Evolutionary conservation across 1,284 basidiomycete species (phyloP), one percentile per base, ranked within the genome.

Genomic region (Leccinum angustisporum): DNA sequence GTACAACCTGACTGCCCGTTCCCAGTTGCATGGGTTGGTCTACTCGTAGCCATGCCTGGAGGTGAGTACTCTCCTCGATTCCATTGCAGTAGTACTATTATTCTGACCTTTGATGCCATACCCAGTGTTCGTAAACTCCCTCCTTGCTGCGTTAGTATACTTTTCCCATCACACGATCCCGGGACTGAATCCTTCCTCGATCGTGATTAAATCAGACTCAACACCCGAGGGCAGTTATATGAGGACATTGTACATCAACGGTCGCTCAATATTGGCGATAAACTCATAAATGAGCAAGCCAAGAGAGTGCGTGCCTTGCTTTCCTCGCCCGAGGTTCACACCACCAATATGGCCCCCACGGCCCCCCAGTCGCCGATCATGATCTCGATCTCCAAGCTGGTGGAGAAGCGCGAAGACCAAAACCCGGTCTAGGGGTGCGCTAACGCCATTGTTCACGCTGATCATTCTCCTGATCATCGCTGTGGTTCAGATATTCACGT

Each of bases 281-380:
- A 55, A 2, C 54, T 70, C 30, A 58, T 69, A 11, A 59, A 68
- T 4, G 25, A 50, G 1, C 36, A 27, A 5, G 16, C 21, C 31
- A 66, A 53, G 31, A 58, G 43, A 18, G 67, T 71, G 21, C 7
- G 66, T 60, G 3, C 2, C 31, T 54, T 11, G 8, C 1, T 2
- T 27, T 34, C 16, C 5, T 13, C 9, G 11, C 5, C 33, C 3
- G 18, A 6, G 1, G 1, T 21, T 25, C 3, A 13, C 10, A 30
- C 14, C 16, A 25, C 25, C 34, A 16, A 67, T 56, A 33, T 14
- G 27, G 38, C 10, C 14, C 4, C 34, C 27, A 68, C n/a, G n/a
- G n/a, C n/a, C n/a, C n/a, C n/a, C n/a, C n/a, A n/a, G 70, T 61
- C 68, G 1, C 70, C 68, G 0, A 68, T 69, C 57, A n/a, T 58